phyloP scores from a whole-genome alignment of 768 basidiomycete genomes.

The Kwoniella dejecticola region DNA sequence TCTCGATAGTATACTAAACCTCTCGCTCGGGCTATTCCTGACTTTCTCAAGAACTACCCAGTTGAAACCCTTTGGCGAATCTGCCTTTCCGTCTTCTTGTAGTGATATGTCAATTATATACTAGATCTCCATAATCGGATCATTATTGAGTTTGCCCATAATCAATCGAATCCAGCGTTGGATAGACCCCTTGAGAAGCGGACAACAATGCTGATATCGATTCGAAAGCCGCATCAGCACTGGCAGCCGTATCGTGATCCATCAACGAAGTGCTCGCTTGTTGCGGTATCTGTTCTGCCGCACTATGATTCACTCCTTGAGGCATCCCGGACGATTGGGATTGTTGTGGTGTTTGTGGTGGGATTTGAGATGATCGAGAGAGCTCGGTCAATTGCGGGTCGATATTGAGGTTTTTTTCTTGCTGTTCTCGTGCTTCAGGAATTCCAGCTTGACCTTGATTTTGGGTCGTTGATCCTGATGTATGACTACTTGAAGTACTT shows the following conservation, averaged over 20 bases:
- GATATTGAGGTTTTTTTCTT: background rate
- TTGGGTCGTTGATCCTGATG: no score
- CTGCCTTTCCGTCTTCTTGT: no score
- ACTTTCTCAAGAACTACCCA: no score
- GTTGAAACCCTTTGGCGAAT: no score
- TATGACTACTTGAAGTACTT: conserved; percentile 48
- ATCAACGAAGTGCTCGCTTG: background rate
- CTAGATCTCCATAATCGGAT: no score
- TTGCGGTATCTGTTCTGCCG: background rate
- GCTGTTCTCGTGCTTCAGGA: background rate
- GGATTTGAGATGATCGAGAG: background rate
- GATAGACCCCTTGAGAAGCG: conserved; percentile 16
- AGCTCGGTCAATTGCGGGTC: background rate
- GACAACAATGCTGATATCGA: conserved; percentile 17
- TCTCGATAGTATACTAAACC: no score
- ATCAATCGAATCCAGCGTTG: conserved; percentile 9
- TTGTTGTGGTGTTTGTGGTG: no score
- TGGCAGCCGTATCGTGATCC: conserved; percentile 1
- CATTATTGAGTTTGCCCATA: background rate
- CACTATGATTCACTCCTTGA: background rate
- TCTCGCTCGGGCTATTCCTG: no score
- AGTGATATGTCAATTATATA: no score
- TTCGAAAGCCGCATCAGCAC: conserved; percentile 16
- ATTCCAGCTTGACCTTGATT: no score
- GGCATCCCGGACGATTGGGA: no score